These are phyloP conservation scores for Ceratocystis cubensis DNA, from an alignment of 2,329 filamentous ascomycete genomes.

Conservation along the genomic window DNA sequence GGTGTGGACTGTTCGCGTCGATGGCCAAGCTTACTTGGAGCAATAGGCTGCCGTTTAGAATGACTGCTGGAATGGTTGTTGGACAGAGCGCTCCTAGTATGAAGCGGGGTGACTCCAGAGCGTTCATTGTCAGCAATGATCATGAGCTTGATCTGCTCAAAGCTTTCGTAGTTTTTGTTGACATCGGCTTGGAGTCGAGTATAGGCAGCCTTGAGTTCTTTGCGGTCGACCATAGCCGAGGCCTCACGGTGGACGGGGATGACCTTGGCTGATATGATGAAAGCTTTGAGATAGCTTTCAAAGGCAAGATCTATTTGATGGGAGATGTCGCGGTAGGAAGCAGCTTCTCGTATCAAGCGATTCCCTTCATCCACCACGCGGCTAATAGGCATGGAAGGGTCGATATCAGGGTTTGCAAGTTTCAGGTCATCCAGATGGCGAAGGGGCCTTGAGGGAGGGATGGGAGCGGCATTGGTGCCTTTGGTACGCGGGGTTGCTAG, in stretches of 20 bases:
- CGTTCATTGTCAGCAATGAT: conserved; percentile 52
- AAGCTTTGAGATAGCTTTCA: conserved; percentile 72
- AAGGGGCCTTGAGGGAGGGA: conserved; percentile 25
- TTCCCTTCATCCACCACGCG: conserved; percentile 43
- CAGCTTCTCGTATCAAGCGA: conserved; percentile 44
- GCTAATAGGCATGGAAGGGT: conserved; percentile 39
- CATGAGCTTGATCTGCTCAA: conserved; percentile 44
- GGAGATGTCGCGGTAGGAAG: conserved; percentile 46
- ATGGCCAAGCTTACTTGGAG: conserved; percentile 4
- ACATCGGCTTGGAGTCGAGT: conserved; percentile 40
- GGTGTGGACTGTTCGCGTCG: conserved; percentile 16
- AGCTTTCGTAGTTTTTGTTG: conserved; percentile 35
- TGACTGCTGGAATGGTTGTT: not conserved
- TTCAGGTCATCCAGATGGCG: conserved; percentile 44
- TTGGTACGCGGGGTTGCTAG: conserved; percentile 26
- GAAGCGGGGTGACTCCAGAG: conserved; percentile 43
- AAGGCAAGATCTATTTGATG: conserved; percentile 61
- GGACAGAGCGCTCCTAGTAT: not conserved
- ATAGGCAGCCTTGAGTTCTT: conserved; percentile 38
- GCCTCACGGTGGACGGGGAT: conserved; percentile 69
- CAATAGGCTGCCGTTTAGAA: not conserved
- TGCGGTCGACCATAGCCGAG: conserved; percentile 47
- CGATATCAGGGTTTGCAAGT: conserved; percentile 35
- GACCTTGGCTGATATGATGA: conserved; percentile 61
- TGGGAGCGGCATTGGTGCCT: conserved; percentile 25